These are phyloP conservation scores for Colletotrichum lupini DNA, from an alignment of 2,329 filamentous ascomycete genomes.

Conservation along the genomic window DNA sequence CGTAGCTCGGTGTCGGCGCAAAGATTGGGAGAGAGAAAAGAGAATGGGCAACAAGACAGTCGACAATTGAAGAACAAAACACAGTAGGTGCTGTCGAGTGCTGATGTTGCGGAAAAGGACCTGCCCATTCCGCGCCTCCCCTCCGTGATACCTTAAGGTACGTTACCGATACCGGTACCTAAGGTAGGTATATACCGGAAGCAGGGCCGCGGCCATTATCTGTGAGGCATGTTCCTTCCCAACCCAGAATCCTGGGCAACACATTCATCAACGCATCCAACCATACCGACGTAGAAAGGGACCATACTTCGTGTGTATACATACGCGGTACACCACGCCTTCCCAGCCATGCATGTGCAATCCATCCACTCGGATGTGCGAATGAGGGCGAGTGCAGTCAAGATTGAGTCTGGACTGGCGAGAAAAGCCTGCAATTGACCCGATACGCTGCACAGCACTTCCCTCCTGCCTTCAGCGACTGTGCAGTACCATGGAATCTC, in stretches of 20 bases:
- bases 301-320: not conserved
- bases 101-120: not conserved
- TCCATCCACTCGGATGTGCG: not conserved
- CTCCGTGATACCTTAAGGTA: not conserved
- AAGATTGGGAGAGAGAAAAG: not conserved
- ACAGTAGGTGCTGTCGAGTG: not conserved
- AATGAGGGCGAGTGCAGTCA: not conserved
- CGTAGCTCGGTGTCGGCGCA: not conserved
- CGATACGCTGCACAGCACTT: constrained; percentile 6
- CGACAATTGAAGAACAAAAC: not conserved
- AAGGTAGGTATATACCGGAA: too few species aligned
- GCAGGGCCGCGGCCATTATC: not conserved
- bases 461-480: not conserved
- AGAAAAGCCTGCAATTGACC: constrained; percentile 2
- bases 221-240: not conserved
- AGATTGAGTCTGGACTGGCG: not conserved
- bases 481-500: too few species aligned
- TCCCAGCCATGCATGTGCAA: not conserved
- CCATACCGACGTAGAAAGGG: not conserved
- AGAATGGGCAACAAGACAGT: not conserved
- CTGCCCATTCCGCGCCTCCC: not conserved
- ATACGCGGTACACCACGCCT: not conserved
- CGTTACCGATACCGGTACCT: not conserved
- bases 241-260: not conserved
- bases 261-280: not conserved